These are phyloP conservation scores for Fragilariopsis cylindrus DNA, from an alignment of 108 stramenopile genomes.

Conservation along the genomic window DNA sequence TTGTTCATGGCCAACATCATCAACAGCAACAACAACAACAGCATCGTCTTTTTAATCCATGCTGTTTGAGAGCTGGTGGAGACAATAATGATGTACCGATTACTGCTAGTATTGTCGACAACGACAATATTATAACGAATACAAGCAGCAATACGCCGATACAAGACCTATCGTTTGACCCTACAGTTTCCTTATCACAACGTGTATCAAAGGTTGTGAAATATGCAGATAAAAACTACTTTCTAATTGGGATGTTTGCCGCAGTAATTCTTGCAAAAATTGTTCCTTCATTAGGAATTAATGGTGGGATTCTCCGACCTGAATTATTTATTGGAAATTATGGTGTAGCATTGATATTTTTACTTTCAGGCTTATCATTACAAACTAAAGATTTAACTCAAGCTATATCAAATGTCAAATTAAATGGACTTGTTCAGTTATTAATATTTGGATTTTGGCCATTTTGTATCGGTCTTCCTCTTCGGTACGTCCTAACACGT, in stretches of 20 bases:
- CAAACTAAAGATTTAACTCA: constrained; percentile 66
- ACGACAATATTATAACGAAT: no score
- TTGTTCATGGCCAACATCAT: no score
- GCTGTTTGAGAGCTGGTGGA: no score
- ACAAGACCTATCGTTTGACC: no score
- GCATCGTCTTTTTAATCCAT: no score
- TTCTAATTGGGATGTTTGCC: constrained; percentile 74
- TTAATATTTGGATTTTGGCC: constrained; percentile 80
- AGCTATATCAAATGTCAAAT: constrained; percentile 69
- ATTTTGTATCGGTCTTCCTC: constrained; percentile 69
- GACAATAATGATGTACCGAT: no score
- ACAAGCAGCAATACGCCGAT: no score
- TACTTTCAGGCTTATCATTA: constrained; percentile 81
- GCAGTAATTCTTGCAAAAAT: constrained; percentile 65
- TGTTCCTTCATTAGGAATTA: constrained; percentile 67
- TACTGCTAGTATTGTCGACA: no score
- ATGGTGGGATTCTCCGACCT: constrained; percentile 73
- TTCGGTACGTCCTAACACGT: constrained; percentile 42
- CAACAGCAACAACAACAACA: no score
- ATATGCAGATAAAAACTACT: constrained; percentile 74
- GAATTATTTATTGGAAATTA: constrained; percentile 84
- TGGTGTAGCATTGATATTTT: constrained; percentile 84
- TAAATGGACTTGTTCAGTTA: constrained; percentile 73
- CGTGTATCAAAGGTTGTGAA: not conserved
- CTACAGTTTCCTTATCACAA: not conserved